These are phyloP conservation scores for Cutaneotrichosporon sp. DNA, from an alignment of 1,284 basidiomycete species.

Conservation along the genomic window DNA sequence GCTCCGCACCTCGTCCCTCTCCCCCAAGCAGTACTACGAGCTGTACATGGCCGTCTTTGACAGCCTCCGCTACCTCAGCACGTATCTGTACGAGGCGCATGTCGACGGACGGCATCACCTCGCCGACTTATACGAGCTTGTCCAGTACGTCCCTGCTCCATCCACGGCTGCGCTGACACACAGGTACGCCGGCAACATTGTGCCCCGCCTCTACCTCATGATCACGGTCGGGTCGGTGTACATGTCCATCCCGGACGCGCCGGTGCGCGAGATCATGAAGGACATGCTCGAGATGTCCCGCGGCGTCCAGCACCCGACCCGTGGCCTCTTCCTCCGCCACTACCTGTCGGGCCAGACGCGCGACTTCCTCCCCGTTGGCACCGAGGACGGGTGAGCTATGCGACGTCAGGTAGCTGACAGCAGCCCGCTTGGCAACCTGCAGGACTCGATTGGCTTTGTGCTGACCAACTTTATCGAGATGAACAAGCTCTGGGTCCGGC, in stretches of 20 bases:
- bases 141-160: conserved; percentile 71
- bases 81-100: conserved; percentile 92
- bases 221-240: conserved; percentile 97
- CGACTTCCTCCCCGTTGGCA: conserved; percentile 86
- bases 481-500: conserved; percentile 97
- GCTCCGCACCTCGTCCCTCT: conserved; percentile 83
- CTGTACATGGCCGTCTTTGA: conserved; percentile 98
- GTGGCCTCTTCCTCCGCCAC: conserved; percentile 88
- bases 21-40: conserved; percentile 96
- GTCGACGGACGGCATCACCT: conserved; percentile 84
- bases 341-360: conserved; percentile 94
- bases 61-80: conserved; percentile 85
- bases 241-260: conserved; percentile 93
- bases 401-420: not conserved
- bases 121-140: conserved; percentile 94
- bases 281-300: conserved; percentile 99
- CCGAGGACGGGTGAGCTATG: conserved; percentile 69
- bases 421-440: conserved; percentile 80
- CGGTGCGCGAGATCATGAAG: conserved; percentile 98
- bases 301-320: conserved; percentile 88
- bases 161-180: not conserved
- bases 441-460: conserved; percentile 91
- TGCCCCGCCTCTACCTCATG: conserved; percentile 93
- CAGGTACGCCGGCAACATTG: conserved; percentile 62
- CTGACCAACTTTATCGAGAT: conserved; percentile 97